Evolutionary conservation across 176 grass and related monocot genomes (phyloP).

Genomic region (Eleusine coracana): DNA sequence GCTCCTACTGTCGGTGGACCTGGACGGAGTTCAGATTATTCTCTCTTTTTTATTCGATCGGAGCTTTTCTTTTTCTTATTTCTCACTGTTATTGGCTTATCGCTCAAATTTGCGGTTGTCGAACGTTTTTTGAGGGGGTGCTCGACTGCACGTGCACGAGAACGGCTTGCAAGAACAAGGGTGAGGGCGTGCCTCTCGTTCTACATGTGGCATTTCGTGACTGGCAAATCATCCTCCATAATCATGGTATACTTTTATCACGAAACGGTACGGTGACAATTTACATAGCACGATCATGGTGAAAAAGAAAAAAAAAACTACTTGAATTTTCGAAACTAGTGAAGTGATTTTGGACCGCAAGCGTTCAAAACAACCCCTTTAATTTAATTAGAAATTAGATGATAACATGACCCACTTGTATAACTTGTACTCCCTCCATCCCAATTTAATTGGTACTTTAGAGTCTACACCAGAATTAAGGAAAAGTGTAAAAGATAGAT

Average conservation of each 20-base stretch:
- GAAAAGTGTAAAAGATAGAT: too few species aligned
- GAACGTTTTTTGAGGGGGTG: neutral
- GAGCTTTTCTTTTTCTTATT: neutral
- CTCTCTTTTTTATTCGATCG: neutral
- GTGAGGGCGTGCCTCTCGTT: neutral
- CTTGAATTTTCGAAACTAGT: too few species aligned
- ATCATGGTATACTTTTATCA: neutral
- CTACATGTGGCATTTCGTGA: neutral
- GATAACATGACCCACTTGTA: too few species aligned
- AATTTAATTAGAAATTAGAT: too few species aligned
- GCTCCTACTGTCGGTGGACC: constrained; percentile 15
- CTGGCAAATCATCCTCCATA: neutral
- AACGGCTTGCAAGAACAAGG: neutral
- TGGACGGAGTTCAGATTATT: neutral
- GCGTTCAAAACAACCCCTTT: too few species aligned
- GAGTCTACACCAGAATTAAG: too few species aligned
- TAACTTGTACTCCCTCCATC: too few species aligned
- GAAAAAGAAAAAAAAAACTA: neutral
- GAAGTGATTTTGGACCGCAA: too few species aligned
- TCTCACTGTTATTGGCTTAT: neutral
- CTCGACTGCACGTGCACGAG: neutral
- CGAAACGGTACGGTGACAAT: neutral
- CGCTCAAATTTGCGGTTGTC: neutral
- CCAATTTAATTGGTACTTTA: too few species aligned
- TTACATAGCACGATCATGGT: neutral